Evolutionary conservation across 1,139 yeast species (phyloP).

Genomic region (Yamadazyma buinensis): DNA sequence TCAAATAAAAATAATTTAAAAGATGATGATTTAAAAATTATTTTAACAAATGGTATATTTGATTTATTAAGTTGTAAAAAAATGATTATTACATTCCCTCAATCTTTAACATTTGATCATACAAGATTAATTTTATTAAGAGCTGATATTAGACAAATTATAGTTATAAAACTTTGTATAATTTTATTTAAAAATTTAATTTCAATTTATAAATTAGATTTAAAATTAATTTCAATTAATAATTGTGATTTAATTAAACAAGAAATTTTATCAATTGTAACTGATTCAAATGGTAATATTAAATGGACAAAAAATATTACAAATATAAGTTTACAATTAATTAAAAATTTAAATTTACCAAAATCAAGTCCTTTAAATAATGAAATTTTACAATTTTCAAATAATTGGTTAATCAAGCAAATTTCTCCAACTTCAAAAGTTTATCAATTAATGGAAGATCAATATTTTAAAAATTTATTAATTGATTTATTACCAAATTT

Average conservation of each 20-base stretch:
- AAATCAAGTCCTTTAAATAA: slow-evolving; percentile 1
- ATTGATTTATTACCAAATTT: slow-evolving; percentile 27
- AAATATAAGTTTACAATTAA: slow-evolving; percentile 68
- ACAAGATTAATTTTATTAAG: slow-evolving; percentile 72
- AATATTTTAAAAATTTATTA: slow-evolving; percentile 51
- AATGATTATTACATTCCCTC: slow-evolving; percentile 81
- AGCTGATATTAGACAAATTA: slow-evolving; percentile 82
- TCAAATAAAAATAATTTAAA: background rate
- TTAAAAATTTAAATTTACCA: slow-evolving; percentile 33
- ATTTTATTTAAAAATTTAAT: slow-evolving; percentile 71
- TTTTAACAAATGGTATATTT: slow-evolving; percentile 48
- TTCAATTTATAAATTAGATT: slow-evolving; percentile 29
- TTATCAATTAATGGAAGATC: slow-evolving; percentile 72
- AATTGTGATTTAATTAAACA: slow-evolving; percentile 37
- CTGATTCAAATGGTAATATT: slow-evolving; percentile 81
- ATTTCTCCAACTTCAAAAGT: slow-evolving; percentile 82
- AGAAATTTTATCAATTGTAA: slow-evolving; percentile 74
- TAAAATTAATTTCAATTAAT: slow-evolving; percentile 23
- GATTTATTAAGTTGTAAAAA: slow-evolving; percentile 71
- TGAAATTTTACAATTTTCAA: slow-evolving; percentile 50
- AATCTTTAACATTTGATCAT: slow-evolving; percentile 83
- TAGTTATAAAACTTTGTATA: slow-evolving; percentile 72
- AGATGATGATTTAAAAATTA: slow-evolving; percentile 24
- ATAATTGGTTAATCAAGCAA: slow-evolving; percentile 80
- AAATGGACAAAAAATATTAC: slow-evolving; percentile 87